Percentiles rank a stretch among this genome's conserved stretches.
These are phyloP conservation scores for Skeletonema marinoi DNA, from an alignment of 108 stramenopile species.

Conservation along the genomic window DNA sequence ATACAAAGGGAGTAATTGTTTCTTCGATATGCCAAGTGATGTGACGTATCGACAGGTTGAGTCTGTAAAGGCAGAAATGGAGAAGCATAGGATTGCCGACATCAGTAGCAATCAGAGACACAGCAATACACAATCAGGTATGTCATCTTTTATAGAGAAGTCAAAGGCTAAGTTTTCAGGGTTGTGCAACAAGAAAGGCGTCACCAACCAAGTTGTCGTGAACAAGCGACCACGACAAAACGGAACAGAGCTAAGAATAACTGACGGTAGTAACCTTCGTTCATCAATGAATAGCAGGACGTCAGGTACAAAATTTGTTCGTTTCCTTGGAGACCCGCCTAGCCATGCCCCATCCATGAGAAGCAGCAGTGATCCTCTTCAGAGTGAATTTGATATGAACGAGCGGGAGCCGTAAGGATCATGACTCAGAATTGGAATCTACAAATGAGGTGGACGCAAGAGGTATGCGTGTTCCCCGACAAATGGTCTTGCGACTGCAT, in stretches of 20 bases:
- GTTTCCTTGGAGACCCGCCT: neutral
- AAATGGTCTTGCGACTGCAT: conserved; percentile 23
- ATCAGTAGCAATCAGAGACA: conserved; percentile 23
- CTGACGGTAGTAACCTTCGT: neutral
- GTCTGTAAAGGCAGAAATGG: conserved; percentile 59
- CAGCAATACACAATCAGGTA: neutral
- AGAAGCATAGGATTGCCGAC: conserved; percentile 33
- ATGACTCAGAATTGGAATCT: neutral
- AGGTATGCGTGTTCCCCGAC: conserved; percentile 20
- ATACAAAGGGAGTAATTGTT: conserved; percentile 44
- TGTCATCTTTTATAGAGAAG: neutral
- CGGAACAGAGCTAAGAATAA: neutral
- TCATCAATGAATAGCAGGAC: neutral
- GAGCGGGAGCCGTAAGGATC: neutral
- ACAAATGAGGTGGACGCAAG: neutral
- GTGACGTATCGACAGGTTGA: conserved; percentile 47
- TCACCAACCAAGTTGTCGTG: neutral
- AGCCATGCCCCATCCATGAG: neutral
- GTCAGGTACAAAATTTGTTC: neutral
- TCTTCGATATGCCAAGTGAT: conserved; percentile 76
- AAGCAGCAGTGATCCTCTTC: neutral
- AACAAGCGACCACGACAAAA: neutral
- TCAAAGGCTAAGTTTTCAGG: neutral
- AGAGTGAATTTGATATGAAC: neutral
- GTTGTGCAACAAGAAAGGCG: neutral